Percentiles rank a stretch among this genome's conserved stretches.
Evolutionary conservation across 139 green algal species (phyloP).

Genomic region (Marvania coccoides): DNA sequence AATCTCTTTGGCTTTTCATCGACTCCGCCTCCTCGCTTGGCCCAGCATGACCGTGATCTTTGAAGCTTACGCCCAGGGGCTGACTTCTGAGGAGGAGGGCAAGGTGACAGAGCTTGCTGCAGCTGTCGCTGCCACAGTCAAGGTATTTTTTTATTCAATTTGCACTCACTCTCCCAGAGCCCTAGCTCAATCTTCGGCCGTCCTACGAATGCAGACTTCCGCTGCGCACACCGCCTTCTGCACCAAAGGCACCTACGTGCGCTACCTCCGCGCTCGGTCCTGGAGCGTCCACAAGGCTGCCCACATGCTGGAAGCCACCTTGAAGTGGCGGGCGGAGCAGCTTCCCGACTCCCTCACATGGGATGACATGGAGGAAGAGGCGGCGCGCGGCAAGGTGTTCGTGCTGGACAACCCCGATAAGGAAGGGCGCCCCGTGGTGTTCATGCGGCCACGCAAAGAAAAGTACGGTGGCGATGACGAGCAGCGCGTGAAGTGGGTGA

Average conservation of each 20-base stretch:
- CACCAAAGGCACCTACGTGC: constrained; percentile 58
- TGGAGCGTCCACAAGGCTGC: constrained; percentile 59
- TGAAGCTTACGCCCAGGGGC: too few relatives aligned
- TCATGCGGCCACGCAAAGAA: constrained; percentile 65
- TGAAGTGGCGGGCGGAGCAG: constrained; percentile 49
- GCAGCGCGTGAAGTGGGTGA: constrained; percentile 53
- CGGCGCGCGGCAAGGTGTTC: constrained; percentile 57
- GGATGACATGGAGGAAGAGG: constrained; percentile 47
- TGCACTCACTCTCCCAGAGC: background rate
- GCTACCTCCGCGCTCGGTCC: constrained; percentile 61
- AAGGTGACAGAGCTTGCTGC: background rate
- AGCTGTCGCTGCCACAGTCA: background rate
- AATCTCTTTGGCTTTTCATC: too few relatives aligned
- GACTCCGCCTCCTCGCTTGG: too few relatives aligned
- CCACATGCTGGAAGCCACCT: constrained; percentile 48
- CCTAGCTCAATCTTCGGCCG: background rate
- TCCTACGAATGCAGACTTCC: constrained; percentile 13
- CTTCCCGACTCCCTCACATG: constrained; percentile 57
- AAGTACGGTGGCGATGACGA: constrained; percentile 8
- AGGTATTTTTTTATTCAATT: background rate
- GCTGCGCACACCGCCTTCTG: constrained; percentile 25
- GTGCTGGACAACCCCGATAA: constrained; percentile 49
- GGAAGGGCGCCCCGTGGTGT: constrained; percentile 53
- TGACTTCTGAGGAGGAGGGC: background rate
- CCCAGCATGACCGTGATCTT: too few relatives aligned